Percentiles rank a stretch among this genome's conserved stretches.
Conservation (phyloP, 2,329 filamentous ascomycete species). For the Fusarium subglutinans region DNA sequence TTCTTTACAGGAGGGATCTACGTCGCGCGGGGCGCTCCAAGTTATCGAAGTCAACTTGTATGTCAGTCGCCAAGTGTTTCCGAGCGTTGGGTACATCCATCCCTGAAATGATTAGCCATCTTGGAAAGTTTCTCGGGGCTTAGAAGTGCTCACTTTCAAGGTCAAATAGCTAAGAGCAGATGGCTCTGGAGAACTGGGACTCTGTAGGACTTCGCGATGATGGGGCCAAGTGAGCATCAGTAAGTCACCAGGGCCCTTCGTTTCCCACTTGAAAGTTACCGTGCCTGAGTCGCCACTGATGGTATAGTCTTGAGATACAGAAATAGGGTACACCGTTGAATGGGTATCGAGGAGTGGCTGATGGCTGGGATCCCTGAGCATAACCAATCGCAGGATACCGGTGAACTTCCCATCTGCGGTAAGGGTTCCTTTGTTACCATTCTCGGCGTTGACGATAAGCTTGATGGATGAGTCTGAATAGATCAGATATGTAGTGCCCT, state of each 20-base stretch:
- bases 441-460: neutral
- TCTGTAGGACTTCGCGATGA: neutral
- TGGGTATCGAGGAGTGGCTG: neutral
- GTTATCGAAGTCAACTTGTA: neutral
- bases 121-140: rapidly evolving
- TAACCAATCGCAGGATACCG: neutral
- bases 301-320: neutral
- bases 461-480: neutral
- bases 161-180: neutral
- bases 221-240: neutral
- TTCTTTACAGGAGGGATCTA: neutral
- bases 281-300: neutral
- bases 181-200: neutral
- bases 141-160: neutral
- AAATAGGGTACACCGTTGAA: neutral
- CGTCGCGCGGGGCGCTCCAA: neutral
- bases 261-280: neutral
- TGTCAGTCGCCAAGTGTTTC: neutral
- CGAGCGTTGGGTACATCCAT: neutral
- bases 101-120: neutral
- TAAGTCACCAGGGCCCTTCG: neutral
- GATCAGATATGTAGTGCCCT: neutral
- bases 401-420: neutral
- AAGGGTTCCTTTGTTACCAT: neutral
- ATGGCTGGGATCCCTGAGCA: neutral